Evolutionary conservation across 192 early-diverging fungal species (phyloP).

Genomic region (Backusella macrospora): DNA sequence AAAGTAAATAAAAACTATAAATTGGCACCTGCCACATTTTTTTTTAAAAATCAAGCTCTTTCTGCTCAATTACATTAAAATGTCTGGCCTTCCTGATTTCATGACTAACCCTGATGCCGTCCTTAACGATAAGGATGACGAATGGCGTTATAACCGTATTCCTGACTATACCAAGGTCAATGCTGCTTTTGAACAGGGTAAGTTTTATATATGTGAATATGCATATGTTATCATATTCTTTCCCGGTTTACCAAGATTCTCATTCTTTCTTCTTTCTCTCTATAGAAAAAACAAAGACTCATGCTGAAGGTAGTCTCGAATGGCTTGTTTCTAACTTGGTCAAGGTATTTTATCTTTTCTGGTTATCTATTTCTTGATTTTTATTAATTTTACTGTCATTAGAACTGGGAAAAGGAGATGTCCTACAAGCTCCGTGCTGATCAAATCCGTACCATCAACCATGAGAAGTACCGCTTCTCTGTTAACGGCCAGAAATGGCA

Average conservation of each 20-base stretch:
- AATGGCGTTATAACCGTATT: constrained; percentile 47
- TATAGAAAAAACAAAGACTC: constrained; percentile 41
- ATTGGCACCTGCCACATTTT: neutral
- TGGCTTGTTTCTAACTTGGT: constrained; percentile 47
- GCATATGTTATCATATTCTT: neutral
- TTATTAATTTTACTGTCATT: neutral
- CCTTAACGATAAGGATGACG: constrained; percentile 42
- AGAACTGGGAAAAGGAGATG: constrained; percentile 55
- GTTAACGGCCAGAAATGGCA: constrained; percentile 45
- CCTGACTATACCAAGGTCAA: constrained; percentile 50
- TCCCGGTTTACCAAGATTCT: neutral
- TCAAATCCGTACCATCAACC: constrained; percentile 48
- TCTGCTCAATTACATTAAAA: neutral
- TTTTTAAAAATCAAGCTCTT: neutral
- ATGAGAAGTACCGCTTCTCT: constrained; percentile 47
- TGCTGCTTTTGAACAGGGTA: constrained; percentile 41
- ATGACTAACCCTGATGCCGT: constrained; percentile 52
- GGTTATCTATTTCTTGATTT: neutral
- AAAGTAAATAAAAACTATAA: constrained; percentile 1
- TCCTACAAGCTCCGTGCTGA: constrained; percentile 47
- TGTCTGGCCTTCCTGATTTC: constrained; percentile 44
- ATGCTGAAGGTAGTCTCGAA: constrained; percentile 44
- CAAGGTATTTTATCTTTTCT: constrained; percentile 37
- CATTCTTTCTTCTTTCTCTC: neutral
- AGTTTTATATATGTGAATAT: neutral